Evolutionary conservation across 2,329 filamentous ascomycete genomes (phyloP).

Genomic region (Nigrospora oryzae): DNA sequence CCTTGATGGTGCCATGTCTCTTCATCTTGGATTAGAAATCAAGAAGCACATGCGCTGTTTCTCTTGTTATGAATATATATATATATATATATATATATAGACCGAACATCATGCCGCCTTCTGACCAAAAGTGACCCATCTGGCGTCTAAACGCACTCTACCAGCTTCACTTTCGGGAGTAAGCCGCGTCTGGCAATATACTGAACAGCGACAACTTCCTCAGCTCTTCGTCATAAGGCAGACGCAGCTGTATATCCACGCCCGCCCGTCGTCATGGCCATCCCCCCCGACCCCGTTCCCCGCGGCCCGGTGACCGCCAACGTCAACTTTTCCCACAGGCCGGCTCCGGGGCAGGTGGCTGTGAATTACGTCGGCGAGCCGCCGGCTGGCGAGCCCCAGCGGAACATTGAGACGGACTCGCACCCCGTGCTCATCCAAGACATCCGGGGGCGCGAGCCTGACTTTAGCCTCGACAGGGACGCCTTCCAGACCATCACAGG

Average conservation of each 20-base stretch:
- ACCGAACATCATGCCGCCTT: too few relatives aligned
- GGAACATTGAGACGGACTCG: conserved; percentile 50
- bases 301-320: conserved; percentile 52
- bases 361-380: conserved; percentile 61
- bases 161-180: too few relatives aligned
- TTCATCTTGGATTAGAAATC: too few relatives aligned
- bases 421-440: conserved; percentile 58
- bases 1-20: too few relatives aligned
- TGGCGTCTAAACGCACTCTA: too few relatives aligned
- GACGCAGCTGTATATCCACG: not conserved
- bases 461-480: conserved; percentile 62
- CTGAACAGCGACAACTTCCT: too few relatives aligned
- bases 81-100: too few relatives aligned
- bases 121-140: too few relatives aligned
- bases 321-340: conserved; percentile 59
- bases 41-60: too few relatives aligned
- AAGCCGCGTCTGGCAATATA: too few relatives aligned
- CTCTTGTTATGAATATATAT: too few relatives aligned
- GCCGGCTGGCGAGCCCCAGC: conserved; percentile 50
- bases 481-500: conserved; percentile 61
- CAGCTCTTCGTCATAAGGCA: not conserved
- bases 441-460: conserved; percentile 60
- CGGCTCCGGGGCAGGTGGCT: conserved; percentile 49
- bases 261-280: conserved; percentile 23
- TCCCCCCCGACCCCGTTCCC: conserved; percentile 29